These are phyloP conservation scores for Trypanosoma scelopori DNA, from an alignment of 208 protist genomes.

Conservation along the genomic window DNA sequence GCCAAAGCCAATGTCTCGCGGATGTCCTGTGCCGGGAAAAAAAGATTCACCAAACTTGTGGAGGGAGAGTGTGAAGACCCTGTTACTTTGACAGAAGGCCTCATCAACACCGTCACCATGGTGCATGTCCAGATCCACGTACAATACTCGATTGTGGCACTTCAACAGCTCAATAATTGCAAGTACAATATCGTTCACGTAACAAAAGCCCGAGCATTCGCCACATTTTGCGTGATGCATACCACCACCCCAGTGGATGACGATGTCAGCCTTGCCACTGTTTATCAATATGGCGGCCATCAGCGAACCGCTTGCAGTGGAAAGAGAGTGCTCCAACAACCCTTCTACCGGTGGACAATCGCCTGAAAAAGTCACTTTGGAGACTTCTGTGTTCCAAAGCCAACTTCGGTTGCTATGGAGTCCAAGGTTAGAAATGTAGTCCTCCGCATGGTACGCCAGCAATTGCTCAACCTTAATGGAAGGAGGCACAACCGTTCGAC, in stretches of 20 bases:
- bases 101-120: constrained; percentile 99
- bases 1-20: constrained; percentile 80
- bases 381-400: constrained; percentile 81
- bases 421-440: constrained; percentile 82
- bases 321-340: constrained; percentile 85
- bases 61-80: constrained; percentile 99
- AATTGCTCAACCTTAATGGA: constrained; percentile 70
- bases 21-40: constrained; percentile 97
- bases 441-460: constrained; percentile 65
- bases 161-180: constrained; percentile 99
- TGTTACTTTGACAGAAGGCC: constrained; percentile 99
- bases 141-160: constrained; percentile 96
- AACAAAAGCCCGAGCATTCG: constrained; percentile 99
- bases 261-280: constrained; percentile 73
- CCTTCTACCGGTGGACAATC: constrained; percentile 90
- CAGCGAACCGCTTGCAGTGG: constrained; percentile 78
- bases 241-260: constrained; percentile 99
- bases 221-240: constrained; percentile 98
- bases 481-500: constrained; percentile 71
- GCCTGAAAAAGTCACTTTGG: constrained; percentile 81
- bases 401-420: constrained; percentile 80
- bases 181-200: constrained; percentile 99
- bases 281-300: constrained; percentile 88
- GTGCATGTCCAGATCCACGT: constrained; percentile 99
- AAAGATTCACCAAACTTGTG: constrained; percentile 99